Conservation (phyloP, 75 land plant species). For the Picea sitchensis region DNA sequence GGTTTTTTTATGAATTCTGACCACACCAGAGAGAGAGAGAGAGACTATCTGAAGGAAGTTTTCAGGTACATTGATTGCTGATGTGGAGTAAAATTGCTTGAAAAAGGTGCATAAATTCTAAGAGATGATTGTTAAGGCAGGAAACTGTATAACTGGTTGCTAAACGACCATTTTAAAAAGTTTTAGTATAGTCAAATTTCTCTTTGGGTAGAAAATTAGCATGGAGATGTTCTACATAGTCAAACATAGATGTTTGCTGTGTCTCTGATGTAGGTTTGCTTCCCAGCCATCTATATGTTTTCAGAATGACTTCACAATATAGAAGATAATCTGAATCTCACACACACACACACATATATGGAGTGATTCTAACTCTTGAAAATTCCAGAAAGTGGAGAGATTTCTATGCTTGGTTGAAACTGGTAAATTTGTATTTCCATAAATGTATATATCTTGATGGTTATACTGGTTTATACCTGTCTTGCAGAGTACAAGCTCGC, state of each 20-base stretch:
- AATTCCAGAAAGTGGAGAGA: not conserved
- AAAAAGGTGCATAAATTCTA: not conserved
- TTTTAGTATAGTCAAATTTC: not conserved
- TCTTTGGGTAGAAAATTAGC: not conserved
- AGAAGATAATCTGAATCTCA: too few species aligned
- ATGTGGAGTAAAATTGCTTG: not conserved
- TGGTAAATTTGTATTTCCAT: not conserved
- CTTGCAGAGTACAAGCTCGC: conserved; percentile 66
- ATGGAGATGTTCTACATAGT: not conserved
- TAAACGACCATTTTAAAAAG: not conserved
- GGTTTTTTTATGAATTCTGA: not conserved
- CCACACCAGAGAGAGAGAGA: not conserved
- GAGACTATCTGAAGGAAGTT: not conserved
- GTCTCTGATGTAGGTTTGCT: not conserved
- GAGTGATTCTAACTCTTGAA: not conserved
- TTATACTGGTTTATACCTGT: not conserved
- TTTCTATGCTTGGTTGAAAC: too few species aligned
- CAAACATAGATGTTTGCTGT: not conserved
- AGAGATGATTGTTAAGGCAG: not conserved
- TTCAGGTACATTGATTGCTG: not conserved
- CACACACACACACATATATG: too few species aligned
- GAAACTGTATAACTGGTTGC: not conserved
- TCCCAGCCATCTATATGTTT: not conserved
- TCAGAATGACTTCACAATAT: not conserved
- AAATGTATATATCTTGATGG: not conserved